Base-by-base conservation (phyloP, 176 grass and related monocot species). In the Carex littledalei region DNA sequence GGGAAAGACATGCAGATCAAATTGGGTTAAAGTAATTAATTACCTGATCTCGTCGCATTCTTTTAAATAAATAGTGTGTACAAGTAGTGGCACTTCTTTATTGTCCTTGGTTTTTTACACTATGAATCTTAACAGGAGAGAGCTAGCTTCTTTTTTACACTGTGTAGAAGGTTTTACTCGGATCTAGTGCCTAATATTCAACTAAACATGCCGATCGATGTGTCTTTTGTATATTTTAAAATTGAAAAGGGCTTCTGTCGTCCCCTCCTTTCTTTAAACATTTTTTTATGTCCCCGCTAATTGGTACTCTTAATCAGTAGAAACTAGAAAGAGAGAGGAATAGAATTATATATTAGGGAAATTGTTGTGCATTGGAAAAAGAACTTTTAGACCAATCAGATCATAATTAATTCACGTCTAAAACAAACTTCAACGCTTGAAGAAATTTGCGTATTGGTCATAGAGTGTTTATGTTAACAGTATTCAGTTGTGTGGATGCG, bases 1-100 rank as follows among this genome's bases (percentile, higher is more conserved):
- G 79, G 79, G 9, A 60, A 20, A 67, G 43, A 83, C 81, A 83
- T 83, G 81, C 81, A 65, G 41, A 53, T 4, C 18, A 66, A 22
- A 35, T 83, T 43, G 62, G 12, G 81, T 68, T 66, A 52, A 54
- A 5, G 32, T 67, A 67, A 45, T 50, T 68, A 67, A 16, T 52
- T 31, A 43, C 21, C 24, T n/a, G n/a, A n/a, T n/a, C n/a, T 56
- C 10, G 4, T 74, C 12, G 43, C 21, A 16, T 31, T 55, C 21
- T 56, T 78, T 78, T 16, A 55, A 76, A 55, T 56, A 78, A 26
- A 29, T 17, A 78, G 31, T 56, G 50, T 78, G 74, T 34, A 34
- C 14, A 35, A 78, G 73, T 77, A 77, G 74, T 78, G 45, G n/a
- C 72, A 54, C 1, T 77, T 53, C 15, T 77, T 54, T 55, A 24